phyloP scores from a whole-genome alignment of 78 protist species.

The Chrysochromulina tobinii region DNA sequence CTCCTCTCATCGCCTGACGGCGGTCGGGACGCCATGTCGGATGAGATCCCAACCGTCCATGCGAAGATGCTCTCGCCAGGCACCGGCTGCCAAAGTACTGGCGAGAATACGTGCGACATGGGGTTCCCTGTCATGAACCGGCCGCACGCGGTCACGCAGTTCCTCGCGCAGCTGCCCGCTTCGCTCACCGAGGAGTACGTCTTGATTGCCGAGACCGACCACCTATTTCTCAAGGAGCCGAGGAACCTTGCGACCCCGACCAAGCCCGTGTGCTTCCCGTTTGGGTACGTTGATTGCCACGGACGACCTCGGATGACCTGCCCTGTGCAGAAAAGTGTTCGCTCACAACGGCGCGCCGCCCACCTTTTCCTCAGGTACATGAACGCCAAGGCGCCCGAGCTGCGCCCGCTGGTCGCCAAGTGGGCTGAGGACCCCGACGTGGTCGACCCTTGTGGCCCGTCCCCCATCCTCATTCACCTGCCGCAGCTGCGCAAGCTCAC shows the following conservation, averaged over 20 bases:
- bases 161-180: not conserved
- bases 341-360: too few species aligned
- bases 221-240: not conserved
- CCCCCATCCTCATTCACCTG: constrained; percentile 9
- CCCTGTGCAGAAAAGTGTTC: too few species aligned
- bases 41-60: not conserved
- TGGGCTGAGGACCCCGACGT: not conserved
- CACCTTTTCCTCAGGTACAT: not conserved
- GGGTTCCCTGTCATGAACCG: not conserved
- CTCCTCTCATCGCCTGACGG: not conserved
- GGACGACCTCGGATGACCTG: too few species aligned
- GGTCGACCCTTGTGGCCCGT: not conserved
- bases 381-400: not conserved
- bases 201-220: not conserved
- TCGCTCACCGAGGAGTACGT: not conserved
- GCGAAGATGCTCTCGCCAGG: not conserved
- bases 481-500: not conserved
- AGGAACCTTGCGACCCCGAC: not conserved
- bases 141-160: not conserved
- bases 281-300: too few species aligned
- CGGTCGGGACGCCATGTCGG: not conserved
- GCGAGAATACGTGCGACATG: not conserved
- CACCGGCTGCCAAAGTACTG: too few species aligned
- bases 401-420: not conserved
- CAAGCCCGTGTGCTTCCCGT: not conserved